A percentile compares a stretch with the other conserved stretches of the same genome.
These are phyloP conservation scores for Styphnolobium japonicum DNA, from an alignment of 306 rosid species.

Conservation along the genomic window DNA sequence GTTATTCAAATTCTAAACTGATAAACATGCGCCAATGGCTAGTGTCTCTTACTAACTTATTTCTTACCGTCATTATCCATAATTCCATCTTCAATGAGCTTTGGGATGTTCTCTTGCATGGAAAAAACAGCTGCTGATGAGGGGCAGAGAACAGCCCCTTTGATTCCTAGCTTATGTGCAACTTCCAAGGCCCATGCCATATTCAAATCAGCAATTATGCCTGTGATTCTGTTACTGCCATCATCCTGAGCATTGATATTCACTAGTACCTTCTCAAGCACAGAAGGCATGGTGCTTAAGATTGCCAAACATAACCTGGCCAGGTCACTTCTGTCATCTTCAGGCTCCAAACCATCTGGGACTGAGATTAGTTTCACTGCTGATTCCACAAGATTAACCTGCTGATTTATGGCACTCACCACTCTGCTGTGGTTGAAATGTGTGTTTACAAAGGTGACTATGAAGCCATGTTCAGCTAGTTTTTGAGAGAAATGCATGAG, in stretches of 20 bases:
- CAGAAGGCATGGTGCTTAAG: conserved; percentile 24
- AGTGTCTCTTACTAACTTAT: background rate
- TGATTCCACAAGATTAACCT: background rate
- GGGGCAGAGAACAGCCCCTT: conserved; percentile 30
- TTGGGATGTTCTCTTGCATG: conserved; percentile 4
- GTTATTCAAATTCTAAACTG: background rate
- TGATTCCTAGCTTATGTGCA: conserved; percentile 30
- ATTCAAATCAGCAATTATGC: conserved; percentile 27
- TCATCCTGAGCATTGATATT: conserved; percentile 16
- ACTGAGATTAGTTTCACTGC: conserved; percentile 14
- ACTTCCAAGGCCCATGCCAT: conserved; percentile 41
- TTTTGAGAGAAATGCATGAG: conserved; percentile 33
- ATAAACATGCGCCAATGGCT: background rate
- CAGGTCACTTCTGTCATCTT: conserved; percentile 34
- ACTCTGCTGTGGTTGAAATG: conserved; percentile 27
- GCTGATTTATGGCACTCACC: background rate
- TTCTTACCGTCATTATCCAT: conserved; percentile 33
- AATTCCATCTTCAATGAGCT: conserved; percentile 30
- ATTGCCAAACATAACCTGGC: background rate
- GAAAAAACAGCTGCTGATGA: conserved; percentile 22
- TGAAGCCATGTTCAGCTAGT: conserved; percentile 31
- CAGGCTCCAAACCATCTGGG: conserved; percentile 37
- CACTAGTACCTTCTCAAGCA: conserved; percentile 45
- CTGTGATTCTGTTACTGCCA: conserved; percentile 4
- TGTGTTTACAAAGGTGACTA: conserved; percentile 39